phyloP scores from a whole-genome alignment of 345 rosid species.

The Camelina neglecta region DNA sequence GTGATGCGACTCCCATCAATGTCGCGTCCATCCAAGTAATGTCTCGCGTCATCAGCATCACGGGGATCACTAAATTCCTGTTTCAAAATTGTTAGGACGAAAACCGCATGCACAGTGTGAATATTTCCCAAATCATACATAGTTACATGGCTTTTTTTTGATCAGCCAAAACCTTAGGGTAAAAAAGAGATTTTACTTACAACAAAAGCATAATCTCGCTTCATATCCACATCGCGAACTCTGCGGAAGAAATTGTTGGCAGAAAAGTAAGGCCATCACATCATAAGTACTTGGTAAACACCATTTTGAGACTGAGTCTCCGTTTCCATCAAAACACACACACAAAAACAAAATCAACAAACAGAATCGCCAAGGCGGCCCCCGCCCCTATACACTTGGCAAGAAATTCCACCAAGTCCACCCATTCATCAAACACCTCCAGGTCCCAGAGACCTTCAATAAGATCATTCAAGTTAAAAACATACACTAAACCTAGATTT shows the following conservation, averaged over 20 bases:
- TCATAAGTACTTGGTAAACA: conserved; percentile 89
- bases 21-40: conserved; percentile 78
- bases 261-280: conserved; percentile 99
- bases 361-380: conserved; percentile 45
- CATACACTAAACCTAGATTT: conserved; percentile 53
- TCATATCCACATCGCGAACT: conserved; percentile 99
- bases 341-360: conserved; percentile 52
- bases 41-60: conserved; percentile 95
- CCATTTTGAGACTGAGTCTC: conserved; percentile 84
- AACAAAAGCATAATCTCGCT: conserved; percentile 97
- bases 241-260: conserved; percentile 92
- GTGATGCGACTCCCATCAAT: conserved; percentile 87
- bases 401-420: conserved; percentile 72
- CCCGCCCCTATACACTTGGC: conserved; percentile 41
- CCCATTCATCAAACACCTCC: conserved; percentile 96
- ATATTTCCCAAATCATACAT: too few relatives aligned
- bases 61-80: conserved; percentile 96
- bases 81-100: conserved; percentile 3
- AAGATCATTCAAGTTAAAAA: conserved; percentile 90
- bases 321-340: conserved; percentile 71
- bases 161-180: background rate
- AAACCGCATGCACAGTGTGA: conserved; percentile 15
- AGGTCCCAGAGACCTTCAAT: conserved; percentile 99
- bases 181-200: conserved; percentile 48
- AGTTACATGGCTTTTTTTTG: background rate